A percentile compares a stretch with the other conserved stretches of the same genome.
Conservation (phyloP, 225 moss, liverwort and hornwort genomes). For the Sphagnum contortum region DNA sequence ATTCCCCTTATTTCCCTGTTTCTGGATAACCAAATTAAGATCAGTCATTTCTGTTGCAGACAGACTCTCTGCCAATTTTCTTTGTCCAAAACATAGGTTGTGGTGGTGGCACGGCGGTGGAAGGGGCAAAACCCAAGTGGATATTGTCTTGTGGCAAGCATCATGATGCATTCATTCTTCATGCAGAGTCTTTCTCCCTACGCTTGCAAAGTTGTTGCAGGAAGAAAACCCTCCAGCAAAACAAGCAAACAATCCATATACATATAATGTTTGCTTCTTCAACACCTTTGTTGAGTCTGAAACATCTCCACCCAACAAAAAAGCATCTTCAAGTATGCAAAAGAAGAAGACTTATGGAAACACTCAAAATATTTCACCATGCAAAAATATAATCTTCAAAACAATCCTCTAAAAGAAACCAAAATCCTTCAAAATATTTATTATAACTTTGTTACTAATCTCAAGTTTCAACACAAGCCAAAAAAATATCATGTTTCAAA, state of each 20-base stretch:
- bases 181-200: conserved; percentile 21
- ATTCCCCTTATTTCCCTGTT: too few relatives aligned
- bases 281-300: conserved; percentile 6
- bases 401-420: too few relatives aligned
- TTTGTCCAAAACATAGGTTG: conserved; percentile 23
- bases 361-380: too few relatives aligned
- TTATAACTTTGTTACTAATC: too few relatives aligned
- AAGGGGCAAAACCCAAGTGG: conserved; percentile 90
- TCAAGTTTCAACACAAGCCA: too few relatives aligned
- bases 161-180: conserved; percentile 35
- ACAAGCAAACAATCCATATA: conserved; percentile 7
- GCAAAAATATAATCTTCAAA: too few relatives aligned
- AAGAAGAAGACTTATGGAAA: too few relatives aligned
- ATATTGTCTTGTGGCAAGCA: conserved; percentile 51
- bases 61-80: background rate
- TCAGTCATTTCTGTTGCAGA: too few relatives aligned
- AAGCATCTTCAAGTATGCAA: too few relatives aligned
- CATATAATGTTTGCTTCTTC: background rate
- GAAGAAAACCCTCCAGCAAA: conserved; percentile 55
- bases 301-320: background rate
- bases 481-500: too few relatives aligned
- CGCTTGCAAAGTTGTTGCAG: conserved; percentile 12
- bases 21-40: too few relatives aligned
- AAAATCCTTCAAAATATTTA: too few relatives aligned
- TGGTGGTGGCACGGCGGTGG: conserved; percentile 34